Base-by-base conservation (phyloP, 2,329 filamentous ascomycete species). In the Trichoderma koningii region DNA sequence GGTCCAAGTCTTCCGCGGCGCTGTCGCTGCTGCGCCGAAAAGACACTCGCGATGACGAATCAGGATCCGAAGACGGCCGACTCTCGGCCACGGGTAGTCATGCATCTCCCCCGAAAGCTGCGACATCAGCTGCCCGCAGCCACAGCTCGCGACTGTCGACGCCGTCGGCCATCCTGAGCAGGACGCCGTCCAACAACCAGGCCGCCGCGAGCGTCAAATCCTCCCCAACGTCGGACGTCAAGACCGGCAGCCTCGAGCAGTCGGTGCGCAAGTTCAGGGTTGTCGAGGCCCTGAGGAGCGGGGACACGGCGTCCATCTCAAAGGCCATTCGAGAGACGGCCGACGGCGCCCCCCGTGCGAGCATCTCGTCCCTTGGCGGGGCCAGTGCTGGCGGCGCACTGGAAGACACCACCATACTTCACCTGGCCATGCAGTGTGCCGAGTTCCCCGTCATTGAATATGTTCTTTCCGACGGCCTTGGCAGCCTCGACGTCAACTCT, bases 361-460 rank as follows among this genome's bases (percentile, higher is more conserved):
- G 83, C 82, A 82, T 82, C 66, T 85, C 85, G 71, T 83, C 85
- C 68, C 70, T 84, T 70, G 76, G 80, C 66, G 75, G 79, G 68
- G 71, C 76, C 67, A 72, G 77, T 66, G 71, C 76, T 69, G 77
- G 75, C 69, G 77, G 75, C 69, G 72, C 81, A 64, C 75, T 93
- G 30, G 90, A 93, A 66, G 93, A 96, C 63, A 97, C 93, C 0
- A 95, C 92, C 2, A 89, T 98, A 48, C 83, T 99, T 44, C 94
- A 99, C 76, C 83, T 99, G 47, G 93, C 95, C 28, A 92, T 98
- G 51, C 95, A 99, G 78, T 98, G 94, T 77, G 94, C 95, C 56
- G 95, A 98, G 75, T 85, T 90, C 55, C 89, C 92, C 21, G 93
- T 99, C 30, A 90, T 99, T 62, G 93, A 99, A 75, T 97, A 94